Conservation (phyloP, 345 rosid species). For the Punica granatum region DNA sequence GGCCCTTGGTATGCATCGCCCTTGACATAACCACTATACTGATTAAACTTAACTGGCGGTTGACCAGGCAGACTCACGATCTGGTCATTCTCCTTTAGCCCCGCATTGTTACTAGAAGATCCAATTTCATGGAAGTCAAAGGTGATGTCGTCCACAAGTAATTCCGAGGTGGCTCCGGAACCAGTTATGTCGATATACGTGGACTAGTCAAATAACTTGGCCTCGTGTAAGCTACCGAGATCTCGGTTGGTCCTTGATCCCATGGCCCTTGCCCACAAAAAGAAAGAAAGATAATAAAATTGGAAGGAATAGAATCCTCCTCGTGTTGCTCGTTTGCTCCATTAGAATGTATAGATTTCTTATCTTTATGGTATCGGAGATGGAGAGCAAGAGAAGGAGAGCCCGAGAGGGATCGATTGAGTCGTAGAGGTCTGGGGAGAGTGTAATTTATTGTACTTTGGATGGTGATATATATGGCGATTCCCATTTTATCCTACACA, state of each 20-base stretch:
- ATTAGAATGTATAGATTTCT: background rate
- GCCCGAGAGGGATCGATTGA: background rate
- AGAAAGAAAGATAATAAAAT: background rate
- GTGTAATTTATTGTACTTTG: no score
- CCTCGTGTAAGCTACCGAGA: background rate
- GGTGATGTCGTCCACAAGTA: no score
- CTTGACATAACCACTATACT: conserved; percentile 13
- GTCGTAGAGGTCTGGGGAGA: no score
- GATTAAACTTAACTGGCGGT: conserved; percentile 5
- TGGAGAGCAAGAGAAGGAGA: background rate
- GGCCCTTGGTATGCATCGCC: conserved; percentile 4
- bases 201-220: background rate
- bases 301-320: background rate
- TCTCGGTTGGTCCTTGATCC: background rate
- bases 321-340: background rate
- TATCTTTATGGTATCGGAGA: no score
- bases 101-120: background rate
- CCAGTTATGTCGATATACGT: background rate
- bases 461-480: no score
- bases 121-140: background rate
- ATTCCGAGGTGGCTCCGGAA: background rate
- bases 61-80: conserved; percentile 10
- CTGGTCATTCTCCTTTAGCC: background rate
- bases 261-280: conserved; percentile 1
- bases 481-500: no score